Percentiles rank a stretch among this genome's conserved stretches.
phyloP scores from a whole-genome alignment of 768 basidiomycete genomes.

The Filobasidium floriforme region DNA sequence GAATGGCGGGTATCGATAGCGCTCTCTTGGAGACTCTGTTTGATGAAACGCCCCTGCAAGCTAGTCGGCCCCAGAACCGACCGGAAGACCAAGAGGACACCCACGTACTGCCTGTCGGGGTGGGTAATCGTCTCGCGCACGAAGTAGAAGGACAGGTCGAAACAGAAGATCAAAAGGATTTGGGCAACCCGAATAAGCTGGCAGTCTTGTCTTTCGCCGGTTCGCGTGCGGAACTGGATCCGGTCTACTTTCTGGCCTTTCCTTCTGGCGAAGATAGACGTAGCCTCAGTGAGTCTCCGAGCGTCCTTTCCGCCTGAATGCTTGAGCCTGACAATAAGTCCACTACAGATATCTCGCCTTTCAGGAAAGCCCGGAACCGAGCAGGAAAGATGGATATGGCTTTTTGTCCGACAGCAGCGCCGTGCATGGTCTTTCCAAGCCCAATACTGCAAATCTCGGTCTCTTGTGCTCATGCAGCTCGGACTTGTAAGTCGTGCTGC shows the following conservation, averaged over 20 bases:
- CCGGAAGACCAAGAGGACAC: not conserved
- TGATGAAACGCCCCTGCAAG: not conserved
- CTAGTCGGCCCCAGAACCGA: not conserved
- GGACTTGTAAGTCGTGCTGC: not conserved
- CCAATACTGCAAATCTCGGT: slow-evolving; percentile 2
- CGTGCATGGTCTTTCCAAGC: not conserved
- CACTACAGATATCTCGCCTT: slow-evolving; percentile 3
- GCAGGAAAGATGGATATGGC: not conserved
- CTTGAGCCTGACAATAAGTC: not conserved
- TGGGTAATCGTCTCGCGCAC: not conserved
- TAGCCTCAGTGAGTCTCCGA: not conserved
- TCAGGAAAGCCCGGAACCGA: not conserved
- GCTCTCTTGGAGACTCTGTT: not conserved
- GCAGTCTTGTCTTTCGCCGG: not conserved
- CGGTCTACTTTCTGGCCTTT: slow-evolving; percentile 2
- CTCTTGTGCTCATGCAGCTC: not conserved
- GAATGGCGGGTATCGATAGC: not conserved
- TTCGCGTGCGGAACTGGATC: not conserved
- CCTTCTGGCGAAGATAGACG: slow-evolving; percentile 2
- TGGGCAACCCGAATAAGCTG: not conserved
- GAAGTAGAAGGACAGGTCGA: not conserved
- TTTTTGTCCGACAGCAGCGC: not conserved
- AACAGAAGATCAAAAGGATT: not conserved
- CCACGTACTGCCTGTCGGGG: not conserved
- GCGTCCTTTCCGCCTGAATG: not conserved